Evolutionary conservation across 352 stramenopile species (phyloP), one percentile per base, ranked within the genome.

Genomic region (Peronospora tabacina): DNA sequence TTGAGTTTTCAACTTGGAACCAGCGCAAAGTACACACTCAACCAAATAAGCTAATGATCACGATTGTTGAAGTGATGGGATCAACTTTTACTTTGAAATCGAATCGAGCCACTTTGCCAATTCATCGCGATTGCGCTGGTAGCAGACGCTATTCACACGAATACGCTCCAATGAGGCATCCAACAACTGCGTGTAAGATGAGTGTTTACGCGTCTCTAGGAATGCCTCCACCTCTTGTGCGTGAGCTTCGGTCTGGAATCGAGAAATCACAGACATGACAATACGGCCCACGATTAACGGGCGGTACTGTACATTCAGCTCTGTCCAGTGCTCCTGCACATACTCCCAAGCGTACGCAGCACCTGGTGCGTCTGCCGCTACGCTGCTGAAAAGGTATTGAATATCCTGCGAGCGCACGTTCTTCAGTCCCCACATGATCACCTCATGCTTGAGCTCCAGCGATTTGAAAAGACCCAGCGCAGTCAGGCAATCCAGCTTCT

Each of bases 381-480:
- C 77, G 38, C 79, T 85, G 32, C 51, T 63, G 40, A 94, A 91
- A 2, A 83, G 49, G 52, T 82, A 85, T 49, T 87, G 71, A 39
- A 87, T 92, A 55, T 95, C 82, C 62, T 94, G 81, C 30, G 70
- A 81, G 16, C 80, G 76, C n/a, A 95, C 81, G 45, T 38, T 68
- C 53, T 71, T 69, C 17, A 87, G 54, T 7, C 71, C 63, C 72
- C 78, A 95, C 34, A 76, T 47, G 33, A 95, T 72, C 19, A 85
- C 73, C 35, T 78, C 64, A 30, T 55, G 62, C 69, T 91, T 87
- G 16, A 84, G 46, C 6, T 72, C 70, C 24, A 75, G 32, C 7
- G 70, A 71, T 49, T 78, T 71, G 48, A 84, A 70, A 24, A 83
- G 62, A 16, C 79, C 81, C 9, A 93, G 67, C 19, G 80, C 75